Base-by-base conservation (phyloP, 2,329 filamentous ascomycete genomes). In the Simplicillium sp. region DNA sequence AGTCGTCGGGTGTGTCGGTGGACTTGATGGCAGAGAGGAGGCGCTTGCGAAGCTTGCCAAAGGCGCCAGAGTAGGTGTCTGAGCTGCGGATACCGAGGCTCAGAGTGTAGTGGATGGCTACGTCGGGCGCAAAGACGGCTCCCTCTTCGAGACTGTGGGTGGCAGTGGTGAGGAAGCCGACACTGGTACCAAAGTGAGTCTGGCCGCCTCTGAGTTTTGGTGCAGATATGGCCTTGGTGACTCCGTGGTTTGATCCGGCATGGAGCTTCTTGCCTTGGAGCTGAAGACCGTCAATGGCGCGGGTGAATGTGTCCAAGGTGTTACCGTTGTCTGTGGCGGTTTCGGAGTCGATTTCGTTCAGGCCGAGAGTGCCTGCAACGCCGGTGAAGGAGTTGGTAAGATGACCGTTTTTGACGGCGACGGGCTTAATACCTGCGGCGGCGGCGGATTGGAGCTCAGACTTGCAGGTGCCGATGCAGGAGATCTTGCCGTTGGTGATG, bases 291-390 rank as follows among this genome's bases (percentile, higher is more conserved):
- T 80, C 75, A 4, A 76, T 58, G 7, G 71, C 80, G 11, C 77
- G 69, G 36, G 72, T 76, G 49, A 82, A 81, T 6, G 61, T 53
- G 0, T 64, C 54, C 0, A 58, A 56, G 42, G 61, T 65, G 2
- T 54, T 53, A 2, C 74, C 74, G 44, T 77, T 75, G 46, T 75
- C 72, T 1, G 70, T 74, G 36, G 62, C 60, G 7, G 61, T 53
- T 46, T 84, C 81, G 4, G 67, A 66, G 43, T 75, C 70, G 40
- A 85, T 83, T 40, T 76, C 79, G 46, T 73, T 73, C 7, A 85
- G 66, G 1, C 81, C 81, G 1, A 85, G 59, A 2, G 63, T 62
- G 4, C 76, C 73, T 1, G 73, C 78, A 25, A 82, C 75, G 2
- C 73, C 75, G 3, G 75, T 80, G 45, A 83, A 71, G 1, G 77